Percentiles rank a stretch among this genome's conserved stretches.
Conservation (phyloP, 192 early-diverging fungal species). For the Neocallimastix lanati region DNA sequence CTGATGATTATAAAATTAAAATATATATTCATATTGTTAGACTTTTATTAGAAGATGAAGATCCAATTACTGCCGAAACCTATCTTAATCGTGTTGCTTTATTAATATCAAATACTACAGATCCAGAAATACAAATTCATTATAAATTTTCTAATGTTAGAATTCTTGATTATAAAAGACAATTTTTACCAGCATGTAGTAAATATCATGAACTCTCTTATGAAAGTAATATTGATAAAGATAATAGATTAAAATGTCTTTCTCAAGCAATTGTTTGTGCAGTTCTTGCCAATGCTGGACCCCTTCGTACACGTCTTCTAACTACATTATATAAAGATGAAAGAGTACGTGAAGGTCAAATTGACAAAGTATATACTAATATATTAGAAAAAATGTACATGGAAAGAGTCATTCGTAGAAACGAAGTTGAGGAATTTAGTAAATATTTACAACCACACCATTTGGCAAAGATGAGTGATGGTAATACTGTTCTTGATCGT, state of each 20-base stretch:
- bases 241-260: conserved; percentile 26
- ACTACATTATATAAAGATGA: conserved; percentile 85
- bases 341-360: conserved; percentile 51
- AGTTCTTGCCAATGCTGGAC: conserved; percentile 77
- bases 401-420: conserved; percentile 58
- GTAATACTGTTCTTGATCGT: conserved; percentile 65
- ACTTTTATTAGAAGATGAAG: conserved; percentile 69
- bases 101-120: conserved; percentile 22
- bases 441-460: conserved; percentile 58
- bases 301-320: conserved; percentile 65
- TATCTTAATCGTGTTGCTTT: conserved; percentile 70
- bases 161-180: conserved; percentile 64
- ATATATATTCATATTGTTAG: conserved; percentile 76
- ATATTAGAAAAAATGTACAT: conserved; percentile 93
- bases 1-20: conserved; percentile 48
- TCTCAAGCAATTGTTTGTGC: conserved; percentile 70
- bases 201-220: conserved; percentile 77
- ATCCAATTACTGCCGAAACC: conserved; percentile 55
- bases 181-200: conserved; percentile 64
- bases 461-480: conserved; percentile 46
- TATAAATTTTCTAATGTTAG: conserved; percentile 70
- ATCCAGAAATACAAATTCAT: conserved; percentile 21
- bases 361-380: conserved; percentile 12
- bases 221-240: conserved; percentile 32
- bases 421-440: conserved; percentile 66